phyloP scores from a whole-genome alignment of 805 yeast genomes.

The Candida cerambycidarum region DNA sequence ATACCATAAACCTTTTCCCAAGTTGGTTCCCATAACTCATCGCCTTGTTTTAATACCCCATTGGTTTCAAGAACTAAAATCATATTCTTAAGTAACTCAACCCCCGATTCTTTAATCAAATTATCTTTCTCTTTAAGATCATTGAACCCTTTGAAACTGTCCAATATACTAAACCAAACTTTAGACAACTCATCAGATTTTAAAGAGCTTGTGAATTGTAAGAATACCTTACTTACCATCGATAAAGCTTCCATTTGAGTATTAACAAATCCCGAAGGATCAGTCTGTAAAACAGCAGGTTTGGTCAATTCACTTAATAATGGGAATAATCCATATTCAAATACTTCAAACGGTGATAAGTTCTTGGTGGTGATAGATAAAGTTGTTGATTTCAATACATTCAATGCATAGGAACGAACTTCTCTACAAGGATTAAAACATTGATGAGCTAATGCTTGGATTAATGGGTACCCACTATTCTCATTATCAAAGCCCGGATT shows the following conservation, averaged over 20 bases:
- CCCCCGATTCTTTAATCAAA: slow-evolving; percentile 30
- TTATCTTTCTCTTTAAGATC: slow-evolving; percentile 21
- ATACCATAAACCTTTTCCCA: slow-evolving; percentile 31
- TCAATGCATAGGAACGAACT: slow-evolving; percentile 64
- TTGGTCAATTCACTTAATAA: slow-evolving; percentile 63
- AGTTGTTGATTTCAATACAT: slow-evolving; percentile 53
- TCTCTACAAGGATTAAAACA: slow-evolving; percentile 87
- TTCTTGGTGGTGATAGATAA: slow-evolving; percentile 39
- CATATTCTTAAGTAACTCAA: slow-evolving; percentile 43
- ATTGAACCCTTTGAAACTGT: slow-evolving; percentile 29
- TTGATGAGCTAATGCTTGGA: slow-evolving; percentile 85
- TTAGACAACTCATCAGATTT: slow-evolving; percentile 20
- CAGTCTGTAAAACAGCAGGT: slow-evolving; percentile 59
- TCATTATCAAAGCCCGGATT: slow-evolving; percentile 30
- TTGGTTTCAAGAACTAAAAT: slow-evolving; percentile 35
- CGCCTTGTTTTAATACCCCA: slow-evolving; percentile 22
- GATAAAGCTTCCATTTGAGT: slow-evolving; percentile 70
- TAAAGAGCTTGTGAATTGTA: slow-evolving; percentile 32
- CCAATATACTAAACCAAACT: slow-evolving; percentile 37
- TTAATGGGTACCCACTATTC: slow-evolving; percentile 53
- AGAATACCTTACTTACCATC: slow-evolving; percentile 58
- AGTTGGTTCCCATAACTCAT: slow-evolving; percentile 31
- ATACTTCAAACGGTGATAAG: slow-evolving; percentile 52
- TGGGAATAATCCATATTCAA: slow-evolving; percentile 76
- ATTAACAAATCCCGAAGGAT: slow-evolving; percentile 57